phyloP scores from a whole-genome alignment of 805 yeast species.

The Barnettozyma californica region DNA sequence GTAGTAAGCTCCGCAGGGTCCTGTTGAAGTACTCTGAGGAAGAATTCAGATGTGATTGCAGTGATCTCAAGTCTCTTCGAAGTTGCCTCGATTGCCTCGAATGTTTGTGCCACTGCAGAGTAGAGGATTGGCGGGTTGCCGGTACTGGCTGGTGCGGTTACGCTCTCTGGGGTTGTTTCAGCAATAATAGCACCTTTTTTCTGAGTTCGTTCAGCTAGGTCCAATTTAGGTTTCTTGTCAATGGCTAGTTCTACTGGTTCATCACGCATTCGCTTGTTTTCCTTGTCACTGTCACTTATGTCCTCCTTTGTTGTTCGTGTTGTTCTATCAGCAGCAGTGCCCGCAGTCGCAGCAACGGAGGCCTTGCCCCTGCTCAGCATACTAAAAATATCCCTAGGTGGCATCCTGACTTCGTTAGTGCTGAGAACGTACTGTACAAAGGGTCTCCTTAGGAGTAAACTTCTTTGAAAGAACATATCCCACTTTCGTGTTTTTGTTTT shows the following conservation, averaged over 20 bases:
- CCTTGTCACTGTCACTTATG: background rate
- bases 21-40: conserved; percentile 52
- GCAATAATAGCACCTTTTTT: background rate
- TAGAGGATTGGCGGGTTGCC: conserved; percentile 28
- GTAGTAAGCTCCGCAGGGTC: conserved; percentile 53
- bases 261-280: background rate
- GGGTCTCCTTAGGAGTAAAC: background rate
- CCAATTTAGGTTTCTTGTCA: conserved; percentile 14
- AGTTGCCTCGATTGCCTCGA: conserved; percentile 73
- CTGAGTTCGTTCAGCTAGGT: background rate
- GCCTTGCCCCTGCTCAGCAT: conserved; percentile 1
- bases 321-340: background rate
- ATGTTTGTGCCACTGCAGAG: conserved; percentile 48
- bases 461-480: background rate
- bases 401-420: background rate
- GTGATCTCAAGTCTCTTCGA: conserved; percentile 81
- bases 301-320: background rate
- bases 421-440: background rate
- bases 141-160: background rate
- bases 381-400: conserved; percentile 1
- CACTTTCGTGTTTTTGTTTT: background rate
- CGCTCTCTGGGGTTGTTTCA: background rate
- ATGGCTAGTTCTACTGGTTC: background rate
- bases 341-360: background rate
- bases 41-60: conserved; percentile 68